Percentiles rank a stretch among this genome's conserved stretches.
These are phyloP conservation scores for Hypomyces rosellus DNA, from an alignment of 2,329 filamentous ascomycete genomes.

Conservation along the genomic window DNA sequence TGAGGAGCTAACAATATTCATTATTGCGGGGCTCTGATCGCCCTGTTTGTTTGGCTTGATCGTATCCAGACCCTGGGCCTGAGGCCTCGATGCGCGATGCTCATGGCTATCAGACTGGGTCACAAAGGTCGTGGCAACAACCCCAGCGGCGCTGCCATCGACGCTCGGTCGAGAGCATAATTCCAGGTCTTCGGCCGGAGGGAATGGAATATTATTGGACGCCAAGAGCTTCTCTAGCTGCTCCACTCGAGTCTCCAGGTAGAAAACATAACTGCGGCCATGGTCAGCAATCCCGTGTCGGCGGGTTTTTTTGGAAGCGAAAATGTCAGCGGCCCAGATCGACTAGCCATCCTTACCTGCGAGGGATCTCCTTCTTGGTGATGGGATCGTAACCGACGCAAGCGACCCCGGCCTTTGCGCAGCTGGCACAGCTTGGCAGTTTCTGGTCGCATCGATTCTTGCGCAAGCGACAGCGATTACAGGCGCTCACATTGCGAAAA, in stretches of 20 bases:
- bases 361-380: constrained; percentile 89
- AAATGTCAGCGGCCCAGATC: background rate
- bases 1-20: constrained; percentile 69
- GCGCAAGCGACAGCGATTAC: constrained; percentile 82
- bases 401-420: constrained; percentile 84
- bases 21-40: constrained; percentile 43
- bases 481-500: constrained; percentile 87
- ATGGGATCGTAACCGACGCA: constrained; percentile 97
- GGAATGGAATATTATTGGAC: constrained; percentile 63
- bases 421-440: constrained; percentile 82
- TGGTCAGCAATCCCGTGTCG: constrained; percentile 15
- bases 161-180: constrained; percentile 45
- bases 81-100: constrained; percentile 19
- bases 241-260: constrained; percentile 78
- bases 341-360: constrained; percentile 63
- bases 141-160: constrained; percentile 27
- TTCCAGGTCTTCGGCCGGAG: constrained; percentile 65
- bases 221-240: constrained; percentile 74
- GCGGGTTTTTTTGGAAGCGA: no score
- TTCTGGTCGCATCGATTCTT: constrained; percentile 96
- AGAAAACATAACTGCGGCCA: constrained; percentile 73
- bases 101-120: constrained; percentile 27
- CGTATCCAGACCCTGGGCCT: constrained; percentile 25
- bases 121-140: constrained; percentile 26
- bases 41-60: constrained; percentile 29